phyloP scores from a whole-genome alignment of 2,329 filamentous ascomycete species.

The Cladophialophora bantiana region DNA sequence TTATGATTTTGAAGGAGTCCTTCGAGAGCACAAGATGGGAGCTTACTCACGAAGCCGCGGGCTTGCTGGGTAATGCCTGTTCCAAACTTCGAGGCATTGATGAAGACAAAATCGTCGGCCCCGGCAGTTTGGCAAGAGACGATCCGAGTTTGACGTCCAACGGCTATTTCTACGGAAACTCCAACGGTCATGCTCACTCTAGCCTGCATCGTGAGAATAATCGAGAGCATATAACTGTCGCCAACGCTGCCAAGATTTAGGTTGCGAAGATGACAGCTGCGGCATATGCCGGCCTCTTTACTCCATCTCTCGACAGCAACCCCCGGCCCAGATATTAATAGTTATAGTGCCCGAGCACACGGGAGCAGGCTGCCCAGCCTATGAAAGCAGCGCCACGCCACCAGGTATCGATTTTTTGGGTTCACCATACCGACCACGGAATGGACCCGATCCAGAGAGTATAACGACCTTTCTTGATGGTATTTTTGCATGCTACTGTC shows the following conservation, averaged over 20 bases:
- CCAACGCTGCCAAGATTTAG: slow-evolving; percentile 29
- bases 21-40: slow-evolving; percentile 90
- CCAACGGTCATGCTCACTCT: slow-evolving; percentile 22
- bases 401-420: neutral
- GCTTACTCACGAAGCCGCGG: slow-evolving; percentile 84
- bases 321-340: neutral
- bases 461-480: neutral
- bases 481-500: neutral
- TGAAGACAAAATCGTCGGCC: slow-evolving; percentile 28
- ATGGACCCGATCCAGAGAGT: too few species aligned
- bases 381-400: neutral
- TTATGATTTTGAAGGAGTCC: slow-evolving; percentile 80
- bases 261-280: neutral
- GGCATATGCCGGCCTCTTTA: neutral
- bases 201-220: slow-evolving; percentile 19
- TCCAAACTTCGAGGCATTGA: slow-evolving; percentile 56
- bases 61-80: slow-evolving; percentile 81
- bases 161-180: slow-evolving; percentile 21
- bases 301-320: neutral
- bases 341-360: neutral
- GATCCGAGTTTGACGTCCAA: slow-evolving; percentile 21
- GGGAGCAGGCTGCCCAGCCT: neutral
- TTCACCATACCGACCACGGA: neutral
- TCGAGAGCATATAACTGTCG: slow-evolving; percentile 29
- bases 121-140: slow-evolving; percentile 12